Conservation (phyloP, 371 early-diverging fungal genomes). For the Mortierella sp. region DNA sequence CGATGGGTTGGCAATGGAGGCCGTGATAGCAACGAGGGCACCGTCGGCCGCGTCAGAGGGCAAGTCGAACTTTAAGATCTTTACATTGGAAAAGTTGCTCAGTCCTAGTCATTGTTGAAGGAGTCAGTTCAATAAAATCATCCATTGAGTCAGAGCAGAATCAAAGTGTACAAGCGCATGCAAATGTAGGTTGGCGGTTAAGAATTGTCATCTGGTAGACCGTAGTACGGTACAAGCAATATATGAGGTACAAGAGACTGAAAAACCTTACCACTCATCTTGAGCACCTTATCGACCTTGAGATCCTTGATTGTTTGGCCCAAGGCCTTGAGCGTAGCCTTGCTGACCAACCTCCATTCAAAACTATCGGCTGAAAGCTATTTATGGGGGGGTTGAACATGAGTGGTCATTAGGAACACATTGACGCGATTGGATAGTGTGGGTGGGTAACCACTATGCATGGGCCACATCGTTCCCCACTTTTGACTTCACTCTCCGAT, state of each 20-base stretch:
- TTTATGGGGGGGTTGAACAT: not conserved
- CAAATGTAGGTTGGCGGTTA: no score
- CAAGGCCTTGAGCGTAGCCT: constrained; percentile 65
- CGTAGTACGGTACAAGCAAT: not conserved
- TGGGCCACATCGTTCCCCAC: no score
- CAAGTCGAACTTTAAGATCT: constrained; percentile 62
- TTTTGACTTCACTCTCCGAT: no score
- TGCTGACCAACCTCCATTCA: constrained; percentile 64
- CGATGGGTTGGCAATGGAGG: constrained; percentile 64
- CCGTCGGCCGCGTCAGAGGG: constrained; percentile 65
- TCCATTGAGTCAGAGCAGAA: no score
- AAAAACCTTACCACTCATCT: constrained; percentile 35
- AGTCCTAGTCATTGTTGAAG: constrained; percentile 13
- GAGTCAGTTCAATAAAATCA: no score
- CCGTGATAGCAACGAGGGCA: constrained; percentile 52
- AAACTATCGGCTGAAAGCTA: constrained; percentile 48
- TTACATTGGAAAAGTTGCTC: constrained; percentile 63
- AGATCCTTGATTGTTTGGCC: constrained; percentile 52
- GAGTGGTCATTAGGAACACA: no score
- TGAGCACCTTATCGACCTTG: constrained; percentile 34
- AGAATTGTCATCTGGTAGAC: not conserved
- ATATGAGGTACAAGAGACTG: not conserved
- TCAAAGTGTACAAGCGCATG: no score
- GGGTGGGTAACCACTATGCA: no score
- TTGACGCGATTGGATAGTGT: no score